Evolutionary conservation across 805 yeast genomes (phyloP).

Genomic region (Torulaspora quercuum): DNA sequence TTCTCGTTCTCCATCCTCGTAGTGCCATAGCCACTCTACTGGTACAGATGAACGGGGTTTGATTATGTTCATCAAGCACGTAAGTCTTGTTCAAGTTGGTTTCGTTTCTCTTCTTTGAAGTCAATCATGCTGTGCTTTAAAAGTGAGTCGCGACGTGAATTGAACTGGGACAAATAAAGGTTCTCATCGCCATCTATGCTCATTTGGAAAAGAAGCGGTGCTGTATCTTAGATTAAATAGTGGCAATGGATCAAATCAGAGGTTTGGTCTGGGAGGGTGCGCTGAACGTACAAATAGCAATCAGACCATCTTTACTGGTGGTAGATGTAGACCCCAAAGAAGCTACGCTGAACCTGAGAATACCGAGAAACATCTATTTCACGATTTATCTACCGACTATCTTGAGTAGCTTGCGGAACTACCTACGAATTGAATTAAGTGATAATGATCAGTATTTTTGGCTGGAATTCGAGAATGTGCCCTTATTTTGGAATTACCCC

Average conservation of each 20-base stretch:
- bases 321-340: constrained; percentile 20
- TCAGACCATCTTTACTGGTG: constrained; percentile 22
- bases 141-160: constrained; percentile 1
- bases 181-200: not conserved
- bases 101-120: not conserved
- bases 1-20: constrained; percentile 18
- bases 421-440: constrained; percentile 31
- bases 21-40: constrained; percentile 28
- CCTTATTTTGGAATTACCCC: constrained; percentile 76
- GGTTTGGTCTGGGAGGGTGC: constrained; percentile 53
- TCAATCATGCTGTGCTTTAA: not conserved
- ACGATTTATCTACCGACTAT: constrained; percentile 43
- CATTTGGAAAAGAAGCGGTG: not conserved
- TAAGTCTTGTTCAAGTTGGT: no score
- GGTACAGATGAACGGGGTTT: constrained; percentile 10
- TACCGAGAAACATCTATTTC: constrained; percentile 51
- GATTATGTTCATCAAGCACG: constrained; percentile 6
- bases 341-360: constrained; percentile 24
- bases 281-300: constrained; percentile 43
- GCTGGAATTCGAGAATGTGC: constrained; percentile 63
- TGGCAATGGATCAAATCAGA: constrained; percentile 35
- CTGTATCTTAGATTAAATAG: not conserved
- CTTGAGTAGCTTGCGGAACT: constrained; percentile 39
- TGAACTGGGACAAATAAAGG: no score
- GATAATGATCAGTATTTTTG: constrained; percentile 44